Evolutionary conservation across 495 filamentous ascomycete genomes (phyloP).

Genomic region (Penicillium canescens): DNA sequence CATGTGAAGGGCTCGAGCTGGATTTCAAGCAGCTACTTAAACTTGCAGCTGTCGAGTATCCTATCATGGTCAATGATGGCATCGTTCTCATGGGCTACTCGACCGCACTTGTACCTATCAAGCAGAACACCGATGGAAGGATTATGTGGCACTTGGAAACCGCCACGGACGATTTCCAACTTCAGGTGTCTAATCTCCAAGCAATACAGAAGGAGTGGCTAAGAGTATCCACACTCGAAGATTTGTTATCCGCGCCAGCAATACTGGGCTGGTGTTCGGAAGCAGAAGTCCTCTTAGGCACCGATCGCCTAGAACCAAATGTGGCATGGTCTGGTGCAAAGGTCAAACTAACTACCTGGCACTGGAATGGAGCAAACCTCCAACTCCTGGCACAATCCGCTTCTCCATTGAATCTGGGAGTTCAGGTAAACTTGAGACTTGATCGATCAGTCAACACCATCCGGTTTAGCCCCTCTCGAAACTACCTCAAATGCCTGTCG

Average conservation of each 20-base stretch:
- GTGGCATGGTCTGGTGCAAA: slow-evolving; percentile 9
- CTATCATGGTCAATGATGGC: not conserved
- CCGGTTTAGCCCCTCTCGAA: slow-evolving; percentile 1
- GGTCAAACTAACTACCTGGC: slow-evolving; percentile 5
- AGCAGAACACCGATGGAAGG: not conserved
- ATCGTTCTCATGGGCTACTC: slow-evolving; percentile 5
- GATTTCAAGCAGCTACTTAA: not conserved
- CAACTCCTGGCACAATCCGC: slow-evolving; percentile 9
- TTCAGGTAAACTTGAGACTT: not conserved
- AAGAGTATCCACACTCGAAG: not conserved
- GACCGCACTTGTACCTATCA: slow-evolving; percentile 1
- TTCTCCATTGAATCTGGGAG: slow-evolving; percentile 4
- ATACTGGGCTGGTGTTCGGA: slow-evolving; percentile 10
- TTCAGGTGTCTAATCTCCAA: not conserved
- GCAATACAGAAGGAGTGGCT: slow-evolving; percentile 1
- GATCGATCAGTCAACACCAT: not conserved
- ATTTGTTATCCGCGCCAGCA: slow-evolving; percentile 5
- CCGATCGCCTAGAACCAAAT: not conserved
- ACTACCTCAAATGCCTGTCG: slow-evolving; percentile 12
- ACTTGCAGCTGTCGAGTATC: slow-evolving; percentile 6
- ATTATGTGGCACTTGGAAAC: slow-evolving; percentile 10
- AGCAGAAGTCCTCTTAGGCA: slow-evolving; percentile 7
- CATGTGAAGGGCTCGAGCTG: not conserved
- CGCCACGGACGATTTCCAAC: not conserved
- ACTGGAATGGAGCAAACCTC: slow-evolving; percentile 9